Evolutionary conservation across 495 filamentous ascomycete genomes (phyloP), one percentile per base, ranked within the genome.

Genomic region (Aspergillus funiculosus): DNA sequence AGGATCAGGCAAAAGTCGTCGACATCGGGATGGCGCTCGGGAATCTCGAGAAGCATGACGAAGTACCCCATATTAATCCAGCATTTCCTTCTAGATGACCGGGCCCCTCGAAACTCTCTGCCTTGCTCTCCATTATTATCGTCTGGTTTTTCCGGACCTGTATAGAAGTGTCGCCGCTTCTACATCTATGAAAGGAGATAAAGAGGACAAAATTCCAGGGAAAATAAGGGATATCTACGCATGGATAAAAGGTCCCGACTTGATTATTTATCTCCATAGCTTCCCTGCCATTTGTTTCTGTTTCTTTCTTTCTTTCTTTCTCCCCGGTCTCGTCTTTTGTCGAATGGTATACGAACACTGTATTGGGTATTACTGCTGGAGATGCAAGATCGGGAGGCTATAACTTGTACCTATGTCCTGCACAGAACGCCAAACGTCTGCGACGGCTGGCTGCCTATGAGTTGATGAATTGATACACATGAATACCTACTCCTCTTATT

Each of bases 1-100:
- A 20, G 67, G 65, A 19, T 52, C 64, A 30, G 58, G 59, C 18
- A 67, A 58, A 54, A 56, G 47, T 39, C 66, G 65, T 48, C 64
- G 66, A 26, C 61, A 60, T 13, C 57, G 58, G 21, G 62, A 66
- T 31, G 53, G 51, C 19, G 32, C 52, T 39, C 44, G 48, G 43
- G 66, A 66, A 2, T 39, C 30, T n/a, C 50, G 46, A 50, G 55
- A 52, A 29, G 43, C 36, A 39, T 57, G 43, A 51, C 22, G 15
- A 44, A 13, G 18, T 9, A 38, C 10, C 10, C 40, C 40, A 29
- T 25, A 19, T 34, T 42, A 31, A 36, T 39, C n/a, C 37, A 36
- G 38, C 25, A 15, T 10, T 19, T 27, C 36, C 24, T 37, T 30
- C 18, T 41, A 50, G 46, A 39, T 31, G 36, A 25, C 42, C 15